Conservation (phyloP, 305 asterid genomes). For the Solanum hybrid region DNA sequence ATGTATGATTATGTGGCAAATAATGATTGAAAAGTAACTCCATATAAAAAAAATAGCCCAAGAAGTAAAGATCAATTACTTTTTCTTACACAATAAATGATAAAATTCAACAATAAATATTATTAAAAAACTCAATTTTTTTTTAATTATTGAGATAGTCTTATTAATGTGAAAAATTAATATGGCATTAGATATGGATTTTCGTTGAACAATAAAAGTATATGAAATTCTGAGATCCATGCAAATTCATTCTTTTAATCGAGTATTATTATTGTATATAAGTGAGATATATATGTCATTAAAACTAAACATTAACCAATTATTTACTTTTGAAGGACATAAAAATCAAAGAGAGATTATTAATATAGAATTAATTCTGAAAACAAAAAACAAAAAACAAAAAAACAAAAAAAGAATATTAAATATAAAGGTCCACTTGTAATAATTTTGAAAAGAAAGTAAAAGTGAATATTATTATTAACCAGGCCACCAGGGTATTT, state of each 20-base stretch:
- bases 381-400: fast-evolving
- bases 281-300: too few relatives aligned
- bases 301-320: too few relatives aligned
- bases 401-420: too few relatives aligned
- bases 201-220: too few relatives aligned
- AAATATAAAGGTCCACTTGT: too few relatives aligned
- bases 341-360: not conserved
- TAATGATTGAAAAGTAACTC: not conserved
- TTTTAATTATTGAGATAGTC: not conserved
- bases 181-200: not conserved
- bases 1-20: not conserved
- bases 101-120: not conserved
- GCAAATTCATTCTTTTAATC: too few relatives aligned
- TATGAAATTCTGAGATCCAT: too few relatives aligned
- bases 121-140: not conserved
- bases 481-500: not conserved
- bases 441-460: not conserved
- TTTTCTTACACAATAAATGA: not conserved
- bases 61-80: not conserved
- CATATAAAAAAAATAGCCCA: not conserved
- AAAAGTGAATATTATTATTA: too few relatives aligned
- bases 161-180: not conserved
- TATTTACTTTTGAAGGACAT: not conserved
- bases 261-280: too few relatives aligned
- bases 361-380: not conserved